Evolutionary conservation across 2,329 filamentous ascomycete genomes (phyloP).

Genomic region (Aspergillus hiratsukae): DNA sequence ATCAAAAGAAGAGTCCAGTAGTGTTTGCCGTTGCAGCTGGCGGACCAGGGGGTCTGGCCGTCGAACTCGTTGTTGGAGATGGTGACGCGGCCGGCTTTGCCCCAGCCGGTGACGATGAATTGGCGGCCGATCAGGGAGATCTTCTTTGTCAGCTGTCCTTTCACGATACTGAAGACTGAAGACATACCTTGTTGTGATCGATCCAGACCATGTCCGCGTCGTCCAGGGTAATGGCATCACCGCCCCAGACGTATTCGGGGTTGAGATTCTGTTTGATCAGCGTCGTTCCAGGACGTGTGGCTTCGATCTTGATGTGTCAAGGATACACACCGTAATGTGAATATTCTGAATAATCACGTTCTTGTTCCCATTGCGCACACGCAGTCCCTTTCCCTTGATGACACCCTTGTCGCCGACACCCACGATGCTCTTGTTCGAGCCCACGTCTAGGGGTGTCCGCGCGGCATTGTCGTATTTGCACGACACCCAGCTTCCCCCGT

Average conservation of each 20-base stretch:
- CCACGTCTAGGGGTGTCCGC: conserved; percentile 47
- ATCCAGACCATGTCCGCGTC: conserved; percentile 45
- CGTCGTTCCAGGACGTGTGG: not conserved
- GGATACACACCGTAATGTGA: not conserved
- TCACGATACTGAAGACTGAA: too few species aligned
- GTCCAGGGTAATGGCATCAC: conserved; percentile 54
- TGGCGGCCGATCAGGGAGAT: conserved; percentile 57
- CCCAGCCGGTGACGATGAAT: conserved; percentile 56
- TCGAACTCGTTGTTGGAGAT: conserved; percentile 60
- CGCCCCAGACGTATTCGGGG: conserved; percentile 57
- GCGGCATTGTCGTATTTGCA: conserved; percentile 50
- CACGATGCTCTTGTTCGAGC: conserved; percentile 56
- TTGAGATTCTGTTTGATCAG: conserved; percentile 45
- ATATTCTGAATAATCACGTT: conserved; percentile 56
- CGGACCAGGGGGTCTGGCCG: conserved; percentile 51
- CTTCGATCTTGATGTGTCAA: not conserved
- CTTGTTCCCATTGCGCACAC: conserved; percentile 43
- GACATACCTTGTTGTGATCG: conserved; percentile 45
- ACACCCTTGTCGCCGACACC: conserved; percentile 51
- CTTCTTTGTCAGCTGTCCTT: conserved; percentile 27
- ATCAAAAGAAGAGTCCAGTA: conserved; percentile 43
- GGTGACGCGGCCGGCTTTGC: conserved; percentile 52
- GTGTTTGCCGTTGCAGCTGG: conserved; percentile 56
- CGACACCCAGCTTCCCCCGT: conserved; percentile 43
- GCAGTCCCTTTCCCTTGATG: conserved; percentile 57